Evolutionary conservation across 768 basidiomycete genomes (phyloP).

Genomic region (Mrakia blollopis): DNA sequence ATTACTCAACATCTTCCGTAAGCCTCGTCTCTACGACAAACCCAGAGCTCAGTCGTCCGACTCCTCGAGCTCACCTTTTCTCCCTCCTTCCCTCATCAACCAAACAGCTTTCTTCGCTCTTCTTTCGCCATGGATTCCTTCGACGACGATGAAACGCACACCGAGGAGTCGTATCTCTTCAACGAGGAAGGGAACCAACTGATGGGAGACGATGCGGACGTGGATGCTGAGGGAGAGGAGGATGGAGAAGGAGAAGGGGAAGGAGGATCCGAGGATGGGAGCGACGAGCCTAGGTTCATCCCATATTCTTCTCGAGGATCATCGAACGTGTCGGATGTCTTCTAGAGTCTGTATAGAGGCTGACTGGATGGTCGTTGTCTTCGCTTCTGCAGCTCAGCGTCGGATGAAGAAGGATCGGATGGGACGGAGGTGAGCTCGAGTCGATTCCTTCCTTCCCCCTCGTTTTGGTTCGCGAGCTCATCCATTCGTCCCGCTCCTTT

Average conservation of each 20-base stretch:
- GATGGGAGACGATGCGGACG: not conserved
- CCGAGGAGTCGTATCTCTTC: not conserved
- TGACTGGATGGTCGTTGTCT: slow-evolving; percentile 11
- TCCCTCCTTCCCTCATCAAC: not conserved
- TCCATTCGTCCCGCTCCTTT: not conserved
- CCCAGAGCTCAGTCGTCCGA: not conserved
- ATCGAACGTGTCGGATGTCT: not conserved
- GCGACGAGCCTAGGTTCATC: not conserved
- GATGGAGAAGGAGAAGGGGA: slow-evolving; percentile 26
- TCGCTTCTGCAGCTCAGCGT: slow-evolving; percentile 4
- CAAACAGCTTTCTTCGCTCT: too few species aligned
- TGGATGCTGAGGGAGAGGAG: slow-evolving; percentile 31
- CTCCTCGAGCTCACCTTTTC: not conserved
- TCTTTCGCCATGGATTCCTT: slow-evolving; percentile 9
- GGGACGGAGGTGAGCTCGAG: slow-evolving; percentile 52
- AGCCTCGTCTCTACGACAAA: not conserved
- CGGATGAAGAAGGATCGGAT: slow-evolving; percentile 30
- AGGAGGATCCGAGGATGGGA: slow-evolving; percentile 5
- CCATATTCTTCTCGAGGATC: not conserved
- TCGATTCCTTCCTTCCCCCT: not conserved
- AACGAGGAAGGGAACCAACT: slow-evolving; percentile 9
- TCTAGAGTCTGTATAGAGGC: not conserved
- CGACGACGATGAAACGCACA: slow-evolving; percentile 8
- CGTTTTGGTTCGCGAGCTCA: not conserved
- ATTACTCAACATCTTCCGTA: not conserved